These are phyloP conservation scores for Leptographium wingfieldii DNA, from an alignment of 2,329 filamentous ascomycete genomes.

Conservation along the genomic window DNA sequence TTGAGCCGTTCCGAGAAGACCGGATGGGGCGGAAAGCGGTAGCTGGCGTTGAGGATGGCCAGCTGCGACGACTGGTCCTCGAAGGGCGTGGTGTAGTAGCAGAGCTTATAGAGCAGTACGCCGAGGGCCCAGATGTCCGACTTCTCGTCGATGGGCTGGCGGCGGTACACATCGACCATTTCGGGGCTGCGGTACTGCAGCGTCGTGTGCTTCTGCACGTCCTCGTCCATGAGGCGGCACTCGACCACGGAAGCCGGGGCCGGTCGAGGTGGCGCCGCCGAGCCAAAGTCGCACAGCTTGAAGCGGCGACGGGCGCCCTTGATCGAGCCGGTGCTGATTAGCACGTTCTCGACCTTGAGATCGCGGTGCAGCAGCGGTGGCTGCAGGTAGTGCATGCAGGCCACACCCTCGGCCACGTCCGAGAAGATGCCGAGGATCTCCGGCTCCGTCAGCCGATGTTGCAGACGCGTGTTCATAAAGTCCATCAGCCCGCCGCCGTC, in stretches of 20 bases:
- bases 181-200: constrained; percentile 95
- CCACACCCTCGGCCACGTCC: constrained; percentile 90
- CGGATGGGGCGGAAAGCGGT: constrained; percentile 80
- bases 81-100: constrained; percentile 98
- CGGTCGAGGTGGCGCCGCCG: constrained; percentile 68
- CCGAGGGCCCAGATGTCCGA: constrained; percentile 97
- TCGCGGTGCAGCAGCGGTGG: constrained; percentile 86
- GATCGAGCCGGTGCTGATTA: constrained; percentile 51
- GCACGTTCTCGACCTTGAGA: constrained; percentile 93
- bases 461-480: constrained; percentile 97
- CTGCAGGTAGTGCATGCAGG: constrained; percentile 98
- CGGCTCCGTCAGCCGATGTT: constrained; percentile 91
- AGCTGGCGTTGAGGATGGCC: constrained; percentile 91
- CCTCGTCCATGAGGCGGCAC: constrained; percentile 86
- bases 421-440: constrained; percentile 96
- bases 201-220: constrained; percentile 93
- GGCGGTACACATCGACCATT: constrained; percentile 97
- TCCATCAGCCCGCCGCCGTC: constrained; percentile 91
- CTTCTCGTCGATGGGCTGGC: constrained; percentile 95
- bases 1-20: constrained; percentile 83
- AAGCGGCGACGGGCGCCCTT: constrained; percentile 47
- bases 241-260: constrained; percentile 80
- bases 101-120: constrained; percentile 91
- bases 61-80: constrained; percentile 87
- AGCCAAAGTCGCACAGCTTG: constrained; percentile 98